Base-by-base conservation (phyloP, 257 asterid genomes). In the Handroanthus guayacan region DNA sequence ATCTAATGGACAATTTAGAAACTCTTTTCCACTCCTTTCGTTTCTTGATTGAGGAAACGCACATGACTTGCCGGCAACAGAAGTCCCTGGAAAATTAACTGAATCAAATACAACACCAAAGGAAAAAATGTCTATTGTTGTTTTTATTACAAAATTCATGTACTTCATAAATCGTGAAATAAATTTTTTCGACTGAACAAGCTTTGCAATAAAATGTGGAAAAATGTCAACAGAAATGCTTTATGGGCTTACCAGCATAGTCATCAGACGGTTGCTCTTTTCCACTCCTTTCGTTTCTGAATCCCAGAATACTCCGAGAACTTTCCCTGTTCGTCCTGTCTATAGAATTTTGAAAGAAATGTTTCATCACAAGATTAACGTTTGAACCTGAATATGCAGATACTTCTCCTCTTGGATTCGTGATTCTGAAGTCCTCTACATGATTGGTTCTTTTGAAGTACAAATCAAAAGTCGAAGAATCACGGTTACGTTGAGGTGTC, bases 241-340 rank as follows among this genome's bases (percentile, higher is more conserved):
- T 17, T 51, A 20, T 56, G 48, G 47, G 45, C 83, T 84, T 81
- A 91, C 97, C 92, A 43, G 86, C 47, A 57, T 55, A 58, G 34
- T 75, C 82, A 82, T 66, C 75, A 56, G 60, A 37, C 41, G 43
- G 55, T 71, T 38, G 90, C 81, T 80, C 89, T 18, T 72, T 75
- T 25, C 83, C 81, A 65, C 66, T 78, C 75, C 67, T 67, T 66
- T 16, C 73, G 13, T 72, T 77, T 71, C 51, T 68, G 55, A 50
- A 80, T 39, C 81, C 82, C 16, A 68, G 36, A 37, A 62, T 63
- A 57, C 80, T 64, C 72, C 70, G 51, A 65, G 75, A 72, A 67
- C 56, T 71, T 75, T 67, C 80, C 67, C 75, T 75, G 5, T 62
- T 66, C 48, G 10, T 77, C 48, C 77, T 79, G 47, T 58, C 80